phyloP scores from a whole-genome alignment of 2,329 filamentous ascomycete genomes.

The Fusarium sambucinum region DNA sequence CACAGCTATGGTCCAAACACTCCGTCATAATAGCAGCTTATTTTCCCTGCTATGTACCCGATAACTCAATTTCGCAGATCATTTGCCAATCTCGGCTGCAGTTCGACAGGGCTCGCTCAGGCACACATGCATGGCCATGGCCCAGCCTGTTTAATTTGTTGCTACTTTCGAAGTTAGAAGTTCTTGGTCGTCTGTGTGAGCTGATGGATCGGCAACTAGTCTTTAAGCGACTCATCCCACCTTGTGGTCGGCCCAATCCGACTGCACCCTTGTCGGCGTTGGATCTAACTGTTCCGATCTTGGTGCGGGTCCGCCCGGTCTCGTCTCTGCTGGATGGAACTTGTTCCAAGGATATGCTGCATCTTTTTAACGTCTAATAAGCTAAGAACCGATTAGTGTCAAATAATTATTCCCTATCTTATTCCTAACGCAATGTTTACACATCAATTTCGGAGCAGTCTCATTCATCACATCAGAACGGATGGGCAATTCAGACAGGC shows the following conservation, averaged over 20 bases:
- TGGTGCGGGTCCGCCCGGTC: conserved; percentile 42
- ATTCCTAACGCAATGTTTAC: conserved; percentile 16
- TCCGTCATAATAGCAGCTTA: background rate
- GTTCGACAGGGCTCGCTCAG: conserved; percentile 31
- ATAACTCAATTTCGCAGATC: conserved; percentile 31
- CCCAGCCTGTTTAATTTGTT: conserved; percentile 28
- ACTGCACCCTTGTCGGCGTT: conserved; percentile 41
- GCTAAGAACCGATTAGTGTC: conserved; percentile 11
- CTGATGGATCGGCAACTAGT: conserved; percentile 48
- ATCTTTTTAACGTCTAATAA: background rate
- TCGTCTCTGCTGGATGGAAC: conserved; percentile 7
- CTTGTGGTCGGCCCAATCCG: conserved; percentile 47
- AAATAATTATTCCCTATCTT: conserved; percentile 27
- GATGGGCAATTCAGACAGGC: background rate
- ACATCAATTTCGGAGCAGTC: conserved; percentile 21
- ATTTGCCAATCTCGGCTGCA: conserved; percentile 2
- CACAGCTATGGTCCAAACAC: background rate
- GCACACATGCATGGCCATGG: conserved; percentile 12
- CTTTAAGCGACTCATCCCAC: conserved; percentile 41
- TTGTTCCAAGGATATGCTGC: conserved; percentile 10
- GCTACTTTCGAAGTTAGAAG: conserved; percentile 27
- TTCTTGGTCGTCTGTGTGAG: conserved; percentile 35
- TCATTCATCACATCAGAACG: background rate
- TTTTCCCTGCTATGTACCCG: background rate
- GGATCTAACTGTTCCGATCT: conserved; percentile 47